Evolutionary conservation across 2,329 filamentous ascomycete genomes (phyloP).

Genomic region (Penicillium sp.): DNA sequence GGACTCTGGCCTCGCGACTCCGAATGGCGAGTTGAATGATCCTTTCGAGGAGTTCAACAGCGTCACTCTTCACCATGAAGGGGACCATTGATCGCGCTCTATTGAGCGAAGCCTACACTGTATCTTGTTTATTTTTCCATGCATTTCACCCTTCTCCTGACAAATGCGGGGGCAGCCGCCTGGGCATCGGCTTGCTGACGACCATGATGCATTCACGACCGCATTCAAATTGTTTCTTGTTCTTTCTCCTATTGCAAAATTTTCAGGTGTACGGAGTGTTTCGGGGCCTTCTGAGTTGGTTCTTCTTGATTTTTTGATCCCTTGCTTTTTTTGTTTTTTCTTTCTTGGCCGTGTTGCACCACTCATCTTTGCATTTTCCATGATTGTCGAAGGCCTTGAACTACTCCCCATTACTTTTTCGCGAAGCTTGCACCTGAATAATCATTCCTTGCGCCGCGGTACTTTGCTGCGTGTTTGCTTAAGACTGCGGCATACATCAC

Average conservation of each 20-base stretch:
- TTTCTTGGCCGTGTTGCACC: slow-evolving; percentile 9
- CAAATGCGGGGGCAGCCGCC: slow-evolving; percentile 16
- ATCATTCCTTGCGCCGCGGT: slow-evolving; percentile 13
- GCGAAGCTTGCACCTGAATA: slow-evolving; percentile 1
- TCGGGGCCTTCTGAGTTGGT: slow-evolving; percentile 19
- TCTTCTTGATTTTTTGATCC: slow-evolving; percentile 10
- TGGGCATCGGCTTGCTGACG: slow-evolving; percentile 31
- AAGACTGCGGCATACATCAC: slow-evolving; percentile 19
- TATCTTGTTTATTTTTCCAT: slow-evolving; percentile 10
- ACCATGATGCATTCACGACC: slow-evolving; percentile 38
- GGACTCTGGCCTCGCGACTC: slow-evolving; percentile 81
- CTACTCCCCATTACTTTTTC: not conserved
- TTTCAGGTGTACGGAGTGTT: slow-evolving; percentile 27
- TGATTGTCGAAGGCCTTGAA: slow-evolving; percentile 14
- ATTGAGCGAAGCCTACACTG: slow-evolving; percentile 8
- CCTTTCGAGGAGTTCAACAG: slow-evolving; percentile 99
- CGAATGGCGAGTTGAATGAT: slow-evolving; percentile 77
- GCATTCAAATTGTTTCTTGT: slow-evolving; percentile 22
- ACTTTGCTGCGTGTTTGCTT: slow-evolving; percentile 1
- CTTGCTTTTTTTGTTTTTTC: slow-evolving; percentile 5
- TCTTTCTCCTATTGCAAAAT: slow-evolving; percentile 17
- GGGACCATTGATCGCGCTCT: slow-evolving; percentile 53
- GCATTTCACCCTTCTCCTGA: slow-evolving; percentile 8
- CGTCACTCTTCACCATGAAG: slow-evolving; percentile 94
- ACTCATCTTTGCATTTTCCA: slow-evolving; percentile 20